phyloP scores from a whole-genome alignment of 441 rosid species.

The Viola pubescens region DNA sequence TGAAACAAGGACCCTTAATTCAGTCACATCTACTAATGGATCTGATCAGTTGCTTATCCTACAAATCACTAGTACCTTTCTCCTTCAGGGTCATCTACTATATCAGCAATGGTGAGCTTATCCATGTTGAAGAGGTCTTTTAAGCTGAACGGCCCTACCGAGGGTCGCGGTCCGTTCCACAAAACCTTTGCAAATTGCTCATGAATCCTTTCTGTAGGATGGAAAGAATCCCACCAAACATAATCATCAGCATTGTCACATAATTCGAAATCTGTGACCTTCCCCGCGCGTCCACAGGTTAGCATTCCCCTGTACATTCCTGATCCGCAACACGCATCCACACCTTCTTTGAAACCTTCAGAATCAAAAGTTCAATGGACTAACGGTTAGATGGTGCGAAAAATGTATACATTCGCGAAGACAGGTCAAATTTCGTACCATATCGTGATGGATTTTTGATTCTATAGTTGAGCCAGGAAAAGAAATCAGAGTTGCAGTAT shows the following conservation, averaged over 20 bases:
- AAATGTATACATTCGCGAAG: background rate
- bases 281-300: constrained; percentile 38
- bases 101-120: constrained; percentile 32
- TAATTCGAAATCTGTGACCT: constrained; percentile 20
- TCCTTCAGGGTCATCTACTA: constrained; percentile 26
- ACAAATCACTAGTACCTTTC: constrained; percentile 5
- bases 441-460: constrained; percentile 25
- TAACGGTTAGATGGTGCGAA: background rate
- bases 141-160: constrained; percentile 32
- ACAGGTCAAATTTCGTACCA: constrained; percentile 19
- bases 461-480: constrained; percentile 33
- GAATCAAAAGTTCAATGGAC: background rate
- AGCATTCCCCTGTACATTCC: constrained; percentile 34
- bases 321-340: constrained; percentile 43
- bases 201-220: constrained; percentile 42
- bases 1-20: too few species aligned
- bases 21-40: too few species aligned
- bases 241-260: constrained; percentile 30
- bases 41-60: too few species aligned
- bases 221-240: constrained; percentile 53
- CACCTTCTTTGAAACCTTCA: constrained; percentile 43
- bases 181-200: constrained; percentile 32
- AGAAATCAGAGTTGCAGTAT: constrained; percentile 38
- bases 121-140: constrained; percentile 24
- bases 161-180: constrained; percentile 30